Evolutionary conservation across 345 rosid species (phyloP).

Genomic region (Psidium guajava): DNA sequence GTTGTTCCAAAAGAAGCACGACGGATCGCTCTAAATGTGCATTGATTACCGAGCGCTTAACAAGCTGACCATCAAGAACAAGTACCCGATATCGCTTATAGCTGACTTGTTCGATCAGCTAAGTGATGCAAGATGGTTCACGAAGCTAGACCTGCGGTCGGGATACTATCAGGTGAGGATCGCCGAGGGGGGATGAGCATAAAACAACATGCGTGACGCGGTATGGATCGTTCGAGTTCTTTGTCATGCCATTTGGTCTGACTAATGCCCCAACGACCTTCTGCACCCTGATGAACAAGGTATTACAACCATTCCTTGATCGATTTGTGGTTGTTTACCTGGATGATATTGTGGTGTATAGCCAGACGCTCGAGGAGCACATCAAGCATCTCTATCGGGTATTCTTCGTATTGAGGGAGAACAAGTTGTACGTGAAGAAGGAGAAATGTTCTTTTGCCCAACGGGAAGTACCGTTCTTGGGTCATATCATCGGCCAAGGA

Average conservation of each 20-base stretch:
- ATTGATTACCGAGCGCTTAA: neutral
- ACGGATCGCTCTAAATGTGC: neutral
- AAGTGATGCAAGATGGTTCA: neutral
- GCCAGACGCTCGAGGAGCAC: accelerated
- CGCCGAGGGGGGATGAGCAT: accelerated
- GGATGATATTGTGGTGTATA: neutral
- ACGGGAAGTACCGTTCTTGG: too few species aligned
- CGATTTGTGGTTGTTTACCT: too few species aligned
- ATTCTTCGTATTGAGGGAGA: too few species aligned
- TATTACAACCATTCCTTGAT: too few species aligned
- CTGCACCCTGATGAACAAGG: too few species aligned
- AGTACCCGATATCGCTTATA: neutral
- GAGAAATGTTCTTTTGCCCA: too few species aligned
- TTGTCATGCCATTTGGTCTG: neutral
- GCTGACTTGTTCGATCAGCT: neutral
- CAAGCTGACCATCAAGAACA: constrained; percentile 1
- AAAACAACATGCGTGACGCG: accelerated
- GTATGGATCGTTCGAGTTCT: neutral
- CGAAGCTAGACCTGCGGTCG: neutral
- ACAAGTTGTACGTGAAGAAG: too few species aligned
- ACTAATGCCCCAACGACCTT: accelerated
- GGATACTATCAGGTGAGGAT: neutral
- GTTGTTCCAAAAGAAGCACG: too few species aligned
- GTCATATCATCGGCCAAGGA: too few species aligned
- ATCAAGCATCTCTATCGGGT: too few species aligned